Evolutionary conservation across 345 rosid species (phyloP).

Genomic region (Sonneratia alba): DNA sequence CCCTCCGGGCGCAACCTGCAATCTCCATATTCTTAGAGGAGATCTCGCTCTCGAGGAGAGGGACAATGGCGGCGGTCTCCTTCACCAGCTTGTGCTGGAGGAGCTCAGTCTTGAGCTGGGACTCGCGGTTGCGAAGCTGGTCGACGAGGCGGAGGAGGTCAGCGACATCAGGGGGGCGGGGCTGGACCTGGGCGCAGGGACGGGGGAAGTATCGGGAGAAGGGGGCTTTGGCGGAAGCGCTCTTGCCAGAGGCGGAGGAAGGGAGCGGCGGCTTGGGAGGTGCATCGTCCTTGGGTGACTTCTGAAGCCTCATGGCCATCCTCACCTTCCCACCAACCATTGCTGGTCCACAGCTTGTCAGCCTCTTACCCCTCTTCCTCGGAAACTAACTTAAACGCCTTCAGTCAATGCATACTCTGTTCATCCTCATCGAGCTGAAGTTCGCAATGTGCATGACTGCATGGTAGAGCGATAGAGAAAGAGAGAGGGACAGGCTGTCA

Average conservation of each 20-base stretch:
- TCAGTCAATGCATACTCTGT: too few relatives aligned
- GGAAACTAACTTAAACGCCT: too few relatives aligned
- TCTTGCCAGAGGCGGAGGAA: constrained; percentile 19
- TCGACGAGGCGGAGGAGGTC: constrained; percentile 77
- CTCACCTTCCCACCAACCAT: constrained; percentile 94
- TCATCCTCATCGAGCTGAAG: too few relatives aligned
- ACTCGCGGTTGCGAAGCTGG: constrained; percentile 65
- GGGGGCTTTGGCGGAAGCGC: constrained; percentile 19
- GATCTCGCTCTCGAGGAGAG: constrained; percentile 52
- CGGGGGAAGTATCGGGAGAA: constrained; percentile 93
- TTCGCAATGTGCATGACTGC: too few relatives aligned
- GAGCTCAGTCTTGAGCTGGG: constrained; percentile 57
- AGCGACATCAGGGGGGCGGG: constrained; percentile 59
- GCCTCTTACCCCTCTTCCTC: background rate
- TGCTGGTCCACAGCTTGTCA: background rate
- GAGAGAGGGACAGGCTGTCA: too few relatives aligned
- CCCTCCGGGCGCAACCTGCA: constrained; percentile 18
- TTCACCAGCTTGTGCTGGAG: constrained; percentile 57
- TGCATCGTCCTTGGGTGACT: constrained; percentile 33
- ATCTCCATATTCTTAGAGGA: constrained; percentile 31
- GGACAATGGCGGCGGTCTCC: constrained; percentile 71
- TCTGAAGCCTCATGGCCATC: constrained; percentile 75
- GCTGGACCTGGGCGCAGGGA: constrained; percentile 93
- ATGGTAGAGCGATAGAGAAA: too few relatives aligned
- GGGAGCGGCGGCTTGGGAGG: constrained; percentile 31